phyloP scores from a whole-genome alignment of 139 green algal species.

The Tetraselmis striata region DNA sequence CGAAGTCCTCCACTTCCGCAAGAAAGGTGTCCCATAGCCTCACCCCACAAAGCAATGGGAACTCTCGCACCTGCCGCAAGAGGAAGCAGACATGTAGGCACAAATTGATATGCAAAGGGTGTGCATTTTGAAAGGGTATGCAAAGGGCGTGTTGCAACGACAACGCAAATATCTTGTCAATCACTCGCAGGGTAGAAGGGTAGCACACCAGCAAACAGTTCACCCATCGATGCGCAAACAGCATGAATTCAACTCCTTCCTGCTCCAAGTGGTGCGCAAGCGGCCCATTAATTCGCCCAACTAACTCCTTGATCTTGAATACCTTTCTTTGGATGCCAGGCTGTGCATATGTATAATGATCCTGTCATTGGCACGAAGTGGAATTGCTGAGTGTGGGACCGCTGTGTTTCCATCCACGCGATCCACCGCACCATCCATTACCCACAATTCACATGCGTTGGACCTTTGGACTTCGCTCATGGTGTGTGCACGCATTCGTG shows the following conservation, averaged over 20 bases:
- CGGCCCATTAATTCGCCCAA: conserved; percentile 49
- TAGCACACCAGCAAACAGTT: conserved; percentile 85
- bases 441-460: no score
- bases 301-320: conserved; percentile 79
- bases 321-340: conserved; percentile 91
- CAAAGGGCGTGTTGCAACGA: no score
- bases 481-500: no score
- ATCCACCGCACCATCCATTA: no score
- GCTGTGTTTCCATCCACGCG: no score
- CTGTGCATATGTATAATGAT: conserved; percentile 97
- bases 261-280: conserved; percentile 65
- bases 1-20: conserved; percentile 59
- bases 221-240: conserved; percentile 97
- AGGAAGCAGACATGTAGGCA: background rate
- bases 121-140: background rate
- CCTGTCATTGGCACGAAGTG: no score
- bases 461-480: no score
- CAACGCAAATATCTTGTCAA: no score
- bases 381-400: no score
- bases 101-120: no score
- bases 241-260: conserved; percentile 88
- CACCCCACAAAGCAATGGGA: conserved; percentile 69
- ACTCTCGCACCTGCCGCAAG: conserved; percentile 44
- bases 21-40: conserved; percentile 94
- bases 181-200: no score